These are phyloP conservation scores for Schwanniomyces occidentalis DNA, from an alignment of 805 yeast species.

Conservation along the genomic window DNA sequence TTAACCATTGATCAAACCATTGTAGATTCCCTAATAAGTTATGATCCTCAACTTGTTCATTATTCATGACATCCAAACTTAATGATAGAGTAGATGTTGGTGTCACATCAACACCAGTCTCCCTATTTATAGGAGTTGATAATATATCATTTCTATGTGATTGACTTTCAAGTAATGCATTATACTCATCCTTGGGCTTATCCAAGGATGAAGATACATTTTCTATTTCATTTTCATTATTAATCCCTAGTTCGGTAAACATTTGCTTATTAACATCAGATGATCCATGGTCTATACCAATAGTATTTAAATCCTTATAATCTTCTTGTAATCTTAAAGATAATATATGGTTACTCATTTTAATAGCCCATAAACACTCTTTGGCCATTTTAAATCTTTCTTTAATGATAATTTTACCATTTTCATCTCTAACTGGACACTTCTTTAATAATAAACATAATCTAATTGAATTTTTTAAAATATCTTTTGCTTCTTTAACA, in stretches of 20 bases:
- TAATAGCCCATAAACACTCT: slow-evolving; percentile 64
- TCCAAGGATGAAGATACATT: slow-evolving; percentile 1
- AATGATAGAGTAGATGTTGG: slow-evolving; percentile 8
- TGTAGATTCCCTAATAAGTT: slow-evolving; percentile 44
- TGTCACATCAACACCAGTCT: slow-evolving; percentile 3
- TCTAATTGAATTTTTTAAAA: slow-evolving; percentile 23
- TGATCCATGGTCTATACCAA: slow-evolving; percentile 57
- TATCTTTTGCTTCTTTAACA: slow-evolving; percentile 20
- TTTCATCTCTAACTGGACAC: slow-evolving; percentile 30
- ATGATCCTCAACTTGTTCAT: slow-evolving; percentile 19
- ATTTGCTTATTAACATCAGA: slow-evolving; percentile 48
- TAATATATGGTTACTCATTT: slow-evolving; percentile 53
- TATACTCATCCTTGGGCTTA: slow-evolving; percentile 17
- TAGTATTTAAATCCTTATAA: slow-evolving; percentile 30
- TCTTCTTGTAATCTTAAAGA: slow-evolving; percentile 46
- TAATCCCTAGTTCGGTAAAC: slow-evolving; percentile 48
- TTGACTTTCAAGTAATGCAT: slow-evolving; percentile 18
- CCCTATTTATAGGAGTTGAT: neutral
- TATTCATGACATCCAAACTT: slow-evolving; percentile 1
- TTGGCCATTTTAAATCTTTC: slow-evolving; percentile 51
- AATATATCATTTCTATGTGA: slow-evolving; percentile 10
- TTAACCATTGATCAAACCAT: slow-evolving; percentile 59
- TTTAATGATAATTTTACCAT: slow-evolving; percentile 29
- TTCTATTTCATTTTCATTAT: slow-evolving; percentile 6
- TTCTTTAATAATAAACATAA: slow-evolving; percentile 23